Percentiles rank a stretch among this genome's conserved stretches.
Conservation (phyloP, 257 asterid genomes). For the Solanum ahanhuiri region DNA sequence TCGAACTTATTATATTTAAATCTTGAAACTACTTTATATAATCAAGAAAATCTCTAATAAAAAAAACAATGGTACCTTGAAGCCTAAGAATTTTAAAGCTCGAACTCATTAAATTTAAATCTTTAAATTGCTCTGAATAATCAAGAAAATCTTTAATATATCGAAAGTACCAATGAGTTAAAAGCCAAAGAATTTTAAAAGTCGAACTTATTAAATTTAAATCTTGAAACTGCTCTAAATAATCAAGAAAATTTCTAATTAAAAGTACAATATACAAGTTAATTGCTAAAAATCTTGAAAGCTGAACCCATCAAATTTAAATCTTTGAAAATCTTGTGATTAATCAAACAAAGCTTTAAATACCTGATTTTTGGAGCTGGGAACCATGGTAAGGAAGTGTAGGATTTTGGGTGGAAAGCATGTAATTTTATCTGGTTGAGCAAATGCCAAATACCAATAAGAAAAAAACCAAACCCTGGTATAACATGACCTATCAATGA, state of each 20-base stretch:
- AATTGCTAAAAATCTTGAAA: neutral
- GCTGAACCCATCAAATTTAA: neutral
- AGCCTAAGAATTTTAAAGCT: neutral
- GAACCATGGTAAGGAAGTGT: slow-evolving; percentile 56
- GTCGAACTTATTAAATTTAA: neutral
- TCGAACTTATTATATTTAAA: neutral
- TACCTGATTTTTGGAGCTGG: slow-evolving; percentile 33
- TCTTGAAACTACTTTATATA: neutral
- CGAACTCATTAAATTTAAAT: no score
- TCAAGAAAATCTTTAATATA: neutral
- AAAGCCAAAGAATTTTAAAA: neutral
- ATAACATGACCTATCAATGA: slow-evolving; percentile 53
- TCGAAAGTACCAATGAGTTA: neutral
- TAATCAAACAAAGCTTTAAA: slow-evolving; percentile 10
- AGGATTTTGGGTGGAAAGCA: slow-evolving; percentile 40
- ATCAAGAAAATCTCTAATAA: neutral
- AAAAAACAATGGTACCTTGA: neutral
- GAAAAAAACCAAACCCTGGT: slow-evolving; percentile 53
- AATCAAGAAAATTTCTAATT: neutral
- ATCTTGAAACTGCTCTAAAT: neutral
- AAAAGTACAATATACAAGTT: neutral
- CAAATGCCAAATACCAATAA: slow-evolving; percentile 75
- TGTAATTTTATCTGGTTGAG: slow-evolving; percentile 57
- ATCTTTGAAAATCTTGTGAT: neutral
- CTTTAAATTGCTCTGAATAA: no score